A percentile compares a stretch with the other conserved stretches of the same genome.
Evolutionary conservation across 805 yeast species (phyloP).

Genomic region (Ogataea saltuana): DNA sequence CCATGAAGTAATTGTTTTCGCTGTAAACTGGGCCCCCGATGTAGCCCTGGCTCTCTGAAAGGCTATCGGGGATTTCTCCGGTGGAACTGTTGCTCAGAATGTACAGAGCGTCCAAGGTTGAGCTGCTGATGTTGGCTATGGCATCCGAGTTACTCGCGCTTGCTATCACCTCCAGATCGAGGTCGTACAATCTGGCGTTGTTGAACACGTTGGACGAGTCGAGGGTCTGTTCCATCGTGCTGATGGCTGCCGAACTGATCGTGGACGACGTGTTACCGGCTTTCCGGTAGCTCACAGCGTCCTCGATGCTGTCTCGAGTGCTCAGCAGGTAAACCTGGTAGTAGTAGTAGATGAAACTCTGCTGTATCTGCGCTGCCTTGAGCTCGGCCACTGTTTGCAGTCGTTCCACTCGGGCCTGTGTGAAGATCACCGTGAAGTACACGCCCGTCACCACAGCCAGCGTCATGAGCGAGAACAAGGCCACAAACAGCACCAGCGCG

Average conservation of each 20-base stretch:
- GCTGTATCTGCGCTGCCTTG: slow-evolving; percentile 77
- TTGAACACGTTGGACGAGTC: slow-evolving; percentile 63
- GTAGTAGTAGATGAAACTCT: slow-evolving; percentile 59
- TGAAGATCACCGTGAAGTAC: slow-evolving; percentile 65
- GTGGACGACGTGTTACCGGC: slow-evolving; percentile 69
- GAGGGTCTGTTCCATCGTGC: slow-evolving; percentile 59
- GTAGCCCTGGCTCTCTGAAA: slow-evolving; percentile 46
- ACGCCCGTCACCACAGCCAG: slow-evolving; percentile 76
- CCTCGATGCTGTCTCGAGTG: slow-evolving; percentile 58
- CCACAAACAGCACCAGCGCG: slow-evolving; percentile 64
- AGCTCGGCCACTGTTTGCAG: slow-evolving; percentile 76
- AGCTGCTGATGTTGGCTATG: slow-evolving; percentile 33
- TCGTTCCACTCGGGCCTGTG: slow-evolving; percentile 65
- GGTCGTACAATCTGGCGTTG: slow-evolving; percentile 67
- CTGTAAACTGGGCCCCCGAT: slow-evolving; percentile 67
- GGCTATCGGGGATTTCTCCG: slow-evolving; percentile 42
- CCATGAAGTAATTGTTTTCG: slow-evolving; percentile 53
- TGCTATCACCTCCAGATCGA: slow-evolving; percentile 50
- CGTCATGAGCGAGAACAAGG: slow-evolving; percentile 62
- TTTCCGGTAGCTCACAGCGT: slow-evolving; percentile 58
- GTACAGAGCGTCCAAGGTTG: slow-evolving; percentile 45
- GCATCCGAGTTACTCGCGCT: slow-evolving; percentile 39
- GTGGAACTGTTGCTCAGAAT: slow-evolving; percentile 21
- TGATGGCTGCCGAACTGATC: slow-evolving; percentile 47
- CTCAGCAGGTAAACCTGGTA: slow-evolving; percentile 71